Base-by-base conservation (phyloP, 2,329 filamentous ascomycete species). In the Bipolaris cookei region DNA sequence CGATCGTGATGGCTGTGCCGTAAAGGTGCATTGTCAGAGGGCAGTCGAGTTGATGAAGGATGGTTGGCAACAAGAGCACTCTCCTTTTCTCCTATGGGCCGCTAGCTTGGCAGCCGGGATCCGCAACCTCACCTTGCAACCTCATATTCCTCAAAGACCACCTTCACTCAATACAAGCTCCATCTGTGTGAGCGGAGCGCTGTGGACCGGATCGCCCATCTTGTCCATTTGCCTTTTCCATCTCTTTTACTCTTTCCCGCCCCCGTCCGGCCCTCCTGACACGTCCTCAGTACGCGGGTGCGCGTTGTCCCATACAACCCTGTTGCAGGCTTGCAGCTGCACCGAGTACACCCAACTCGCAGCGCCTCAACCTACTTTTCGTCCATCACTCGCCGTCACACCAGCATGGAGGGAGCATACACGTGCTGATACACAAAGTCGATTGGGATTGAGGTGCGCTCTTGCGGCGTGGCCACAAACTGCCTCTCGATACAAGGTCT, bases 401-500 rank as follows among this genome's bases (percentile, higher is more conserved):
- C 69, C 62, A 67, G 71, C 60, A 72, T 69, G 65, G 64, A 58
- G 64, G 56, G 60, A 54, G 66, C 58, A 59, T 56, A 51, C 35
- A 42, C 42, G 59, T 70, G 67, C 63, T 73, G 62, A 63, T 39
- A 16, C n/a, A 23, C 57, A 44, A 57, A 45, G 55, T 52, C 59
- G 43, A 61, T 56, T 64, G 83, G 88, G 81, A 81, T 91, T 90
- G 89, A 91, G 91, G 87, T 91, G 90, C 82, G 86, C 88, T 76
- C 84, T 85, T 61, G 82, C 83, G 78, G 88, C 89, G 82, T 88
- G 88, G 81, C 93, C 92, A 57, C 84, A 80, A 92, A 80, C 93
- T 92, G 79, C 90, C 90, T 68, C 87, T 89, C 75, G 51, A 62
- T 46, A 90, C 90, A 73, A 90, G 90, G 67, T 85, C 86, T 69